Conservation (phyloP, 2,329 filamentous ascomycete genomes). For the Penicillium capsulatum region DNA sequence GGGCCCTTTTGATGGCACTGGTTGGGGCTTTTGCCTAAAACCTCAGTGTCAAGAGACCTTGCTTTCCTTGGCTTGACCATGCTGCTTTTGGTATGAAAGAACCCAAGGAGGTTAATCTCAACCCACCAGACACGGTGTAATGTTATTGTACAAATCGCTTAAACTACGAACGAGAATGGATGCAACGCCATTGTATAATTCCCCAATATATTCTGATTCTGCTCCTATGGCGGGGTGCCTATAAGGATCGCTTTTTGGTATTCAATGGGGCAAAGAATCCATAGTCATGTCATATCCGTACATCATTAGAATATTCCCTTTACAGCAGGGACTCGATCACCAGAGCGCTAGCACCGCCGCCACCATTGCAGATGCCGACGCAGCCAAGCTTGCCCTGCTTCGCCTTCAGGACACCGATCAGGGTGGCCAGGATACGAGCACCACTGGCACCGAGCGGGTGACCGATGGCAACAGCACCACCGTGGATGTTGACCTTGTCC, state of each 20-base stretch:
- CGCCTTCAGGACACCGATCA: conserved; percentile 82
- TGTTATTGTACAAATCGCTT: no score
- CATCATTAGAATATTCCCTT: conserved; percentile 18
- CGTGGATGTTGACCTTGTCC: conserved; percentile 91
- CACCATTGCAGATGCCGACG: conserved; percentile 96
- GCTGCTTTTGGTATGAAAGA: no score
- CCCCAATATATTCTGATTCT: not conserved
- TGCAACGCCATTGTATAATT: not conserved
- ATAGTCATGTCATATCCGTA: conserved; percentile 22
- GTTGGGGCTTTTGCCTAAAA: conserved; percentile 62
- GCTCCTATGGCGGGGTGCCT: not conserved
- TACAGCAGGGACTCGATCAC: conserved; percentile 67
- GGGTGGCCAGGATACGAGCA: conserved; percentile 85
- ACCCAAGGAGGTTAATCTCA: not conserved
- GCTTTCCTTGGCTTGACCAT: no score
- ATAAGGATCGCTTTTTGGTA: conserved; percentile 2
- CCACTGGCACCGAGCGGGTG: conserved; percentile 93
- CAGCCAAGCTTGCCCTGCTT: conserved; percentile 91
- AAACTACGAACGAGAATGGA: no score
- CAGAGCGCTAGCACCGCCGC: conserved; percentile 88
- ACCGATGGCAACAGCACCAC: conserved; percentile 90
- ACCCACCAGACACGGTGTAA: no score
- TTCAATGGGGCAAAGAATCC: conserved; percentile 9
- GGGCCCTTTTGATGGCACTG: conserved; percentile 61
- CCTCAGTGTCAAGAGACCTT: no score